Percentiles rank a stretch among this genome's conserved stretches.
Evolutionary conservation across 192 early-diverging fungal species (phyloP).

Genomic region (Geranomyces variabilis): DNA sequence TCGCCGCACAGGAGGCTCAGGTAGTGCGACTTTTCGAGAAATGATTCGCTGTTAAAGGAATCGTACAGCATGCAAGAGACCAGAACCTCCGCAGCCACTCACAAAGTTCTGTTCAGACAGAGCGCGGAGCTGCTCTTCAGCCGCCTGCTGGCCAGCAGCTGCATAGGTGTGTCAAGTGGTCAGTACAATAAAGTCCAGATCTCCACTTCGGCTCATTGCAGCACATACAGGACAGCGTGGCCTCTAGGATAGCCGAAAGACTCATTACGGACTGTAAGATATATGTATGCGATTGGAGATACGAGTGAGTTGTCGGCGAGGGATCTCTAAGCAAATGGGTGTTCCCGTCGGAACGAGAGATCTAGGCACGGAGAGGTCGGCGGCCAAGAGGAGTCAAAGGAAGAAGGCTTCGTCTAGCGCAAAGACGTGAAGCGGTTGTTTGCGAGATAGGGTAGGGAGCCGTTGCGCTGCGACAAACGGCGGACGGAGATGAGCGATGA

Average conservation of each 20-base stretch:
- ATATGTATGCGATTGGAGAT: background rate
- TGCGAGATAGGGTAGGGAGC: too few relatives aligned
- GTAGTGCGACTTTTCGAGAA: slow-evolving; percentile 57
- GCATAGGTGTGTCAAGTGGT: background rate
- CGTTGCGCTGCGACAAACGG: too few relatives aligned
- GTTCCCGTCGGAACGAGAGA: background rate
- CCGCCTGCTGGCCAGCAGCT: slow-evolving; percentile 18
- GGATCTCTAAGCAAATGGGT: background rate
- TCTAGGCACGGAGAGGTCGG: background rate
- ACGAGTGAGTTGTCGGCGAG: background rate
- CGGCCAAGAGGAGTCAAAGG: background rate
- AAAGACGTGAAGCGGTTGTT: too few relatives aligned
- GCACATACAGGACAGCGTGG: slow-evolving; percentile 22
- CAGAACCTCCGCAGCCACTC: background rate
- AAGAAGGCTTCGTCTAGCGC: background rate
- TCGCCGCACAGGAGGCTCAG: slow-evolving; percentile 70
- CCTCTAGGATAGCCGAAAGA: slow-evolving; percentile 22
- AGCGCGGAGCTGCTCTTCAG: slow-evolving; percentile 21
- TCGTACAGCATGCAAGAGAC: background rate
- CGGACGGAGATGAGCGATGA: too few relatives aligned
- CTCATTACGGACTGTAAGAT: background rate
- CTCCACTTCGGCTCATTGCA: too few relatives aligned
- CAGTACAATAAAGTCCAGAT: too few relatives aligned
- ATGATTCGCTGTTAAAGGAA: background rate
- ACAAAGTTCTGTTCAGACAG: slow-evolving; percentile 29